phyloP scores from a whole-genome alignment of 2,329 filamentous ascomycete species.

The Colletotrichum sp. region DNA sequence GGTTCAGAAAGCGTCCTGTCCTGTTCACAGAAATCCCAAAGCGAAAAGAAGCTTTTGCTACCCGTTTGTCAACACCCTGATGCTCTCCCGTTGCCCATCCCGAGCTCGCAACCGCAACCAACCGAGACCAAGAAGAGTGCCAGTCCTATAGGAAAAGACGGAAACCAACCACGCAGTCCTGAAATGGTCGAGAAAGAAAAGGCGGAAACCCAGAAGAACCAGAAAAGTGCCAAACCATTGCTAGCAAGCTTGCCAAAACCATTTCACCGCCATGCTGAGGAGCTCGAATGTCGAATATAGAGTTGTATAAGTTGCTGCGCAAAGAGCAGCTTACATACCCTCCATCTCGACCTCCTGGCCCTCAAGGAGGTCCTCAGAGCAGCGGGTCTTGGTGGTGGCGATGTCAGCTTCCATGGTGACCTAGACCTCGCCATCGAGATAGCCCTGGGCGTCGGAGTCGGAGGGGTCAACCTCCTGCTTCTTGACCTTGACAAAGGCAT shows the following conservation, averaged over 20 bases:
- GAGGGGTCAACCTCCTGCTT: neutral
- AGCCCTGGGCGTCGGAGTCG: neutral
- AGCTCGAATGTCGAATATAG: neutral
- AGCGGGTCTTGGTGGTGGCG: neutral
- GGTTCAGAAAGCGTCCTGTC: neutral
- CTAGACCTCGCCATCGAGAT: neutral
- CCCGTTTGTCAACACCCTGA: neutral
- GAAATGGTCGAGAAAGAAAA: neutral
- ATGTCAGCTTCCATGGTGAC: neutral
- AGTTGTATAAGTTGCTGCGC: neutral
- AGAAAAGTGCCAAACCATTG: neutral
- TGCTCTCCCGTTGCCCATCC: neutral
- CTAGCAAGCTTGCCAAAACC: neutral
- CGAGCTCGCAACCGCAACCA: neutral
- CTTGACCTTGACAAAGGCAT: neutral
- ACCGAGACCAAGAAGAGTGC: neutral
- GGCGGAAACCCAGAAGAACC: neutral
- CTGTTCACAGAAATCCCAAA: neutral
- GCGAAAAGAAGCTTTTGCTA: neutral
- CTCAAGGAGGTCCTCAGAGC: neutral
- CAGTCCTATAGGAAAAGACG: neutral
- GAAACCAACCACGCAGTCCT: too few species aligned
- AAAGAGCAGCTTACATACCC: neutral
- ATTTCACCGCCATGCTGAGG: neutral
- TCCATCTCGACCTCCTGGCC: neutral